phyloP scores from a whole-genome alignment of 2,329 filamentous ascomycete species.

The Penicillium janthinellum region DNA sequence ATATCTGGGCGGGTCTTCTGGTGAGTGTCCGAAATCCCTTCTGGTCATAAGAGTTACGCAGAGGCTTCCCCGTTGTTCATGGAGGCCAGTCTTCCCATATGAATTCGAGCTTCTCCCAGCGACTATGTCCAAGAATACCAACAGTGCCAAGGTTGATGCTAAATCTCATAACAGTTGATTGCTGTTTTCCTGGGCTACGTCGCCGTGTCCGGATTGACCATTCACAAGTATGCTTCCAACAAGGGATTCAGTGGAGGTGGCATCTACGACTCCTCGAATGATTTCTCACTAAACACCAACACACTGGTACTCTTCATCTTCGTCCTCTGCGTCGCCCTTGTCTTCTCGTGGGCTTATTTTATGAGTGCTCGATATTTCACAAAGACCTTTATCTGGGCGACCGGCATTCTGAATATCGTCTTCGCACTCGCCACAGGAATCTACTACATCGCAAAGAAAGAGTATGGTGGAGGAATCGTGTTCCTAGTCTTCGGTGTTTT shows the following conservation, averaged over 20 bases:
- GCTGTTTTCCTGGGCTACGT: constrained; percentile 71
- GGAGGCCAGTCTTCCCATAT: no score
- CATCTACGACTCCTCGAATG: constrained; percentile 70
- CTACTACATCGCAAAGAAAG: constrained; percentile 76
- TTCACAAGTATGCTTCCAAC: constrained; percentile 71
- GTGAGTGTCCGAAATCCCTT: constrained; percentile 46
- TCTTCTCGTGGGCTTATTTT: constrained; percentile 77
- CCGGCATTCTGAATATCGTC: constrained; percentile 82
- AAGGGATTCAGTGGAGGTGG: constrained; percentile 67
- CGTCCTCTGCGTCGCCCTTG: constrained; percentile 70
- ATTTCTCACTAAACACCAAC: constrained; percentile 74
- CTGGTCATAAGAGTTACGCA: background rate
- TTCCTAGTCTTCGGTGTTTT: constrained; percentile 83
- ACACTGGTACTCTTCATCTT: constrained; percentile 85
- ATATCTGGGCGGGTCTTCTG: constrained; percentile 83
- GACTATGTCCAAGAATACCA: no score
- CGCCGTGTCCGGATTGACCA: constrained; percentile 72
- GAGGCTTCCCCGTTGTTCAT: no score
- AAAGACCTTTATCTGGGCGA: constrained; percentile 90
- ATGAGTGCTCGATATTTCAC: constrained; percentile 74
- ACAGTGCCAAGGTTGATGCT: background rate
- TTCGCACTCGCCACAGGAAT: constrained; percentile 83
- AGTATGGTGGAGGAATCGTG: constrained; percentile 83
- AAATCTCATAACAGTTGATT: constrained; percentile 58
- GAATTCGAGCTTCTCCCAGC: no score